phyloP scores from a whole-genome alignment of 768 basidiomycete genomes.

The Crucibulum laeve region DNA sequence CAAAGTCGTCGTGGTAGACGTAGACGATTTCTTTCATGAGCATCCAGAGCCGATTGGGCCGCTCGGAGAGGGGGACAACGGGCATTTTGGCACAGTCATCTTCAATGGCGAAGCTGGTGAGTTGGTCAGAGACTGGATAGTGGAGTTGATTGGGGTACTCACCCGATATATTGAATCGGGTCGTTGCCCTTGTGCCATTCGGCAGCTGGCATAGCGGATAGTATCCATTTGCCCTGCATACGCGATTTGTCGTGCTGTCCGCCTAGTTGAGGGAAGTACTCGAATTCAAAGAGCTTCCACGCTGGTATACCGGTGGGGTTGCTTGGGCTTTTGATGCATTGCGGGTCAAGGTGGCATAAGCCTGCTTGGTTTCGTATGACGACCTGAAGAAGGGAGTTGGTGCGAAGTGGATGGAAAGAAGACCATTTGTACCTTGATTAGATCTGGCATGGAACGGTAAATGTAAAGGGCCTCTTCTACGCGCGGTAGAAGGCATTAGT shows the following conservation, averaged over 20 bases:
- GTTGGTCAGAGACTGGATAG: conserved; percentile 3
- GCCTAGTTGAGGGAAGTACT: conserved; percentile 19
- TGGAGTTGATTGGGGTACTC: not conserved
- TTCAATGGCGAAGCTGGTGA: conserved; percentile 26
- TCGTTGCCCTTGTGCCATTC: conserved; percentile 7
- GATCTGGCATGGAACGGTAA: conserved; percentile 24
- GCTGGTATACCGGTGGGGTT: conserved; percentile 29
- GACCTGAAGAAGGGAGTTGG: conserved; percentile 11
- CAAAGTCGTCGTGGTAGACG: conserved; percentile 17
- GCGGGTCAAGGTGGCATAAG: conserved; percentile 15
- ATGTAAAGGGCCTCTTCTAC: conserved; percentile 18
- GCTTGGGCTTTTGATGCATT: conserved; percentile 19
- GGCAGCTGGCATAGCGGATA: conserved; percentile 22
- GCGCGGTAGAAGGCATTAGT: not conserved
- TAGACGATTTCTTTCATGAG: conserved; percentile 24
- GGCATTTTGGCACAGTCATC: conserved; percentile 15
- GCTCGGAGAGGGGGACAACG: conserved; percentile 18
- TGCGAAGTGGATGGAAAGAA: conserved; percentile 3
- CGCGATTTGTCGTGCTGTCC: conserved; percentile 8
- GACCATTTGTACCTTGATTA: conserved; percentile 22
- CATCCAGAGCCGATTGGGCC: conserved; percentile 19
- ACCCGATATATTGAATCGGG: conserved; percentile 20
- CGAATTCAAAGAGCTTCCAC: conserved; percentile 31
- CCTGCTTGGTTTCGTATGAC: conserved; percentile 19
- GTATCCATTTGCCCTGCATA: conserved; percentile 24